Evolutionary conservation across 2,329 filamentous ascomycete species (phyloP), one percentile per base, ranked within the genome.

Genomic region (Cordyceps militaris): DNA sequence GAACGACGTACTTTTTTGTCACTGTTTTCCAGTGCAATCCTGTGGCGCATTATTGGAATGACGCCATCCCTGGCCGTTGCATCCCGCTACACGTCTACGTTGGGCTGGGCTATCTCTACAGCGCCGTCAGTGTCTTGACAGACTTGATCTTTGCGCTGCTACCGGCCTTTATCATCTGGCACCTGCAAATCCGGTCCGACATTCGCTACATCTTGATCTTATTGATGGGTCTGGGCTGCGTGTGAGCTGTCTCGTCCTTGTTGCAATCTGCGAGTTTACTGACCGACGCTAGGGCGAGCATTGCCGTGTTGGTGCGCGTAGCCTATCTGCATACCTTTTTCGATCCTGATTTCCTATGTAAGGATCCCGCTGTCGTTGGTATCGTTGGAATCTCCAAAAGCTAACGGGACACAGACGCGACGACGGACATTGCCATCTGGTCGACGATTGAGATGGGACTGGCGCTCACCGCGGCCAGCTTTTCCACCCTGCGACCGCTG

Each of bases 151-250:
- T 80, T 47, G 77, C 77, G 3, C 62, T 81, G 16, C 64, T 82
- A 7, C 79, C 79, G 0, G 72, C 78, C 1, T 75, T 77, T 57
- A 72, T 85, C 4, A 71, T 85, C 0, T 78, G 73, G 71, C 72
- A 75, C 13, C 62, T 84, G 16, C 74, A 82, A 48, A 79, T 85
- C 69, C 74, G 74, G 38, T 63, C 61, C 2, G 72, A 70, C 47
- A 77, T 76, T 0, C 84, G 83, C 63, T 42, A 72, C 3, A 71
- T 78, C 0, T 66, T 84, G 26, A 76, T 75, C 2, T 72, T 72
- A 4, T 73, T 85, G 40, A 68, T 85, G 32, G 76, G 75, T 3
- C 73, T 84, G 68, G 84, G 80, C 16, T 80, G 81, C 59, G 63
- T 76, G 74, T 69, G 67, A 58, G 67, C 65, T 5, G 3, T 21